Evolutionary conservation across 2,329 filamentous ascomycete species (phyloP), one percentile per base, ranked within the genome.

Genomic region (Thielaviopsis ethacetica): DNA sequence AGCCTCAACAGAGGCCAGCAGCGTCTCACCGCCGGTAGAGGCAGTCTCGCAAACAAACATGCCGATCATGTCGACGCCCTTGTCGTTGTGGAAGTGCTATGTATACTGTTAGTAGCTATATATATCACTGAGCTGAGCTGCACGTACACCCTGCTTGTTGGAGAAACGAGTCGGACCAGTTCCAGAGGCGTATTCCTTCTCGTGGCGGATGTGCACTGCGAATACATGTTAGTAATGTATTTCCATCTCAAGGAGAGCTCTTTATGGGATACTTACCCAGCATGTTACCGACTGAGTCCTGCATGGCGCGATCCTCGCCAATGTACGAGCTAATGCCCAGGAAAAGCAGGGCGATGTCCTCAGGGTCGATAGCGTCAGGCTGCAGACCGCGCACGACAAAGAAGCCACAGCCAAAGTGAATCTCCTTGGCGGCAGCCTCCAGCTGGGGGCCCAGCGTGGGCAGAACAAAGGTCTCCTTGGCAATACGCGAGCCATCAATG

Each of bases 321-420:
- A 85, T 73, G 63, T 83, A 75, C 58, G 73, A 75, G 1, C 79
- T 73, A 10, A 84, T 67, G 0, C 78, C 81, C 6, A 82, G 71
- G 63, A 79, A 83, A 49, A 82, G 69, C 5, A 75, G 71, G n/a
- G 78, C 67, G 56, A 77, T 78, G 56, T 84, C 79, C 62, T 80
- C 76, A 24, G 72, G 68, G 4, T 73, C 72, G 65, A 79, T 77
- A 1, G 66, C 68, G 2, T 68, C 65, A 0, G 75, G 70, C 15
- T 75, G 71, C 1, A 84, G 68, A 1, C 81, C 81, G 5, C 75
- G 73, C 44, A 84, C 65, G 9, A 84, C 72, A 54, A 73, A 74
- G 63, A 84, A 75, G 1, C 81, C 81, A 12, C 64, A 65, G 3
- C 73, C 73, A 13, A 67, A 62, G 58, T 77, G 71, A 22, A 78